These are phyloP conservation scores for Debaryomyces fabryi DNA, from an alignment of 1,139 yeast species.

Conservation along the genomic window DNA sequence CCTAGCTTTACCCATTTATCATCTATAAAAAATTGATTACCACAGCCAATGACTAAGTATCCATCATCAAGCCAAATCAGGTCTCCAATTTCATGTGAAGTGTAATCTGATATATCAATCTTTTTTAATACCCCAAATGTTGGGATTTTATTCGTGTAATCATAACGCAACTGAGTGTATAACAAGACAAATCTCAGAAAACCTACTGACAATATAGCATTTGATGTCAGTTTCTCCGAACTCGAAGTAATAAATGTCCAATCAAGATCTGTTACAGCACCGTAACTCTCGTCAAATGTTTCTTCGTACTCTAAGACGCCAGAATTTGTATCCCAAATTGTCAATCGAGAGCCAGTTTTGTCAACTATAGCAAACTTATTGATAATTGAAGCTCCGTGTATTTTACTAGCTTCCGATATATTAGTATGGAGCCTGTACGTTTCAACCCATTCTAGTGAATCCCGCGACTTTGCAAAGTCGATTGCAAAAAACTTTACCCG, in stretches of 20 bases:
- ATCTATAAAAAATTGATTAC: conserved; percentile 84
- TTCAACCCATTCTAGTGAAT: conserved; percentile 50
- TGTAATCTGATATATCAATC: conserved; percentile 69
- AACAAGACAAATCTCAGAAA: conserved; percentile 63
- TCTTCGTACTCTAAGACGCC: conserved; percentile 70
- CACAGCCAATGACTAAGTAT: conserved; percentile 79
- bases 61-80: conserved; percentile 85
- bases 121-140: conserved; percentile 76
- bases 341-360: conserved; percentile 48
- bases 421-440: conserved; percentile 58
- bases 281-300: conserved; percentile 37
- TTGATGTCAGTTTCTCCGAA: conserved; percentile 40
- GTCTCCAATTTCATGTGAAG: conserved; percentile 84
- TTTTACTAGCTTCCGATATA: conserved; percentile 49
- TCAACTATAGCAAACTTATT: conserved; percentile 75
- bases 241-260: conserved; percentile 72
- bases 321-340: conserved; percentile 77
- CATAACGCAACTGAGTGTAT: conserved; percentile 83
- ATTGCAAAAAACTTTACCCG: conserved; percentile 45
- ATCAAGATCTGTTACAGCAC: conserved; percentile 60
- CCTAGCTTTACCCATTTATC: conserved; percentile 58
- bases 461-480: conserved; percentile 14
- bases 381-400: conserved; percentile 71
- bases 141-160: conserved; percentile 79
- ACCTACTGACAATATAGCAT: conserved; percentile 80